These are phyloP conservation scores for Coemansia sp. DNA, from an alignment of 192 early-diverging fungal genomes.

Conservation along the genomic window DNA sequence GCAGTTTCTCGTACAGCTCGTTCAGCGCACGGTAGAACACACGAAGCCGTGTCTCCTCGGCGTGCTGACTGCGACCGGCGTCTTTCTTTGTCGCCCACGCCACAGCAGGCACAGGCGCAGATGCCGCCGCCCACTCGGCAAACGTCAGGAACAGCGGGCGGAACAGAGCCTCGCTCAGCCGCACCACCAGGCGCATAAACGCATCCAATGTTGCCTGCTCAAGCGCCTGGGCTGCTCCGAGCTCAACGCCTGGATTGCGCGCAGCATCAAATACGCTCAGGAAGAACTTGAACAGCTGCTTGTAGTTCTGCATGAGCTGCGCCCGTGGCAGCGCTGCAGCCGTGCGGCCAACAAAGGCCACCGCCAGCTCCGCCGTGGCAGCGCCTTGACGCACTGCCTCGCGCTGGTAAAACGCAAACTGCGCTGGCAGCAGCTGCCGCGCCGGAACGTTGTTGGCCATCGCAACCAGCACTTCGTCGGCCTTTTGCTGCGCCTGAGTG, in stretches of 20 bases:
- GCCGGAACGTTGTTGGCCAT: conserved; percentile 40
- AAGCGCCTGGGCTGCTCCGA: conserved; percentile 50
- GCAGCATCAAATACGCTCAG: conserved; percentile 63
- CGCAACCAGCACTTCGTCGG: conserved; percentile 26
- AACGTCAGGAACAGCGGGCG: conserved; percentile 88
- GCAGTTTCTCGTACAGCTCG: conserved; percentile 39
- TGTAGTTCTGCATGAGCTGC: conserved; percentile 69
- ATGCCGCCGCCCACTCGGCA: conserved; percentile 52
- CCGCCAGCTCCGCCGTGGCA: conserved; percentile 46
- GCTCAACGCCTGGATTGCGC: conserved; percentile 40
- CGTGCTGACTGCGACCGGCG: conserved; percentile 36
- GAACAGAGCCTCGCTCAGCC: conserved; percentile 93
- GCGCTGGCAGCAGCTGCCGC: conserved; percentile 49
- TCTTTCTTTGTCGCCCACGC: conserved; percentile 52
- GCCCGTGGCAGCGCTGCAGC: conserved; percentile 64
- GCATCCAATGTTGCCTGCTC: conserved; percentile 72
- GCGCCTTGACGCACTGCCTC: conserved; percentile 59
- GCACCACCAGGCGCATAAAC: conserved; percentile 82
- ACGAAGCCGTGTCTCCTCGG: conserved; percentile 30
- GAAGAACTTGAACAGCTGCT: conserved; percentile 86
- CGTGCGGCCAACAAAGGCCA: conserved; percentile 61
- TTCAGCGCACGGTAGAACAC: conserved; percentile 48
- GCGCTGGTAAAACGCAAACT: conserved; percentile 48
- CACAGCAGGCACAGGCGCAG: conserved; percentile 4
- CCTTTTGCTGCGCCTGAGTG: conserved; percentile 17